phyloP scores from a whole-genome alignment of 495 filamentous ascomycete species.

The Aspergillus biplanus region DNA sequence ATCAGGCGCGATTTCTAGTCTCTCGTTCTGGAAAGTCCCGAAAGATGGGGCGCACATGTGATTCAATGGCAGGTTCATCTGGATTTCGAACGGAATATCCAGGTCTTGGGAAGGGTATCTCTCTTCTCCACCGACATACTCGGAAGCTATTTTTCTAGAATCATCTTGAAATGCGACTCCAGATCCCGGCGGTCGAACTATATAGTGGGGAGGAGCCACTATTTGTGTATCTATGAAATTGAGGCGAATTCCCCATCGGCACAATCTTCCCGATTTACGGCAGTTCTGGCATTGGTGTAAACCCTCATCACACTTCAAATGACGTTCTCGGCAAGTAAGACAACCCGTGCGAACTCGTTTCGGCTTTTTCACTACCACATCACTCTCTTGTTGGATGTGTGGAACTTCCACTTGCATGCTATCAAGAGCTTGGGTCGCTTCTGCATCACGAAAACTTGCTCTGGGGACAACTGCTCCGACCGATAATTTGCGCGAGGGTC shows the following conservation, averaged over 20 bases:
- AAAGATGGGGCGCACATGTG: slow-evolving; percentile 3
- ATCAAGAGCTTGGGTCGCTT: too few relatives aligned
- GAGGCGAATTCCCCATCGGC: slow-evolving; percentile 83
- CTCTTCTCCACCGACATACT: slow-evolving; percentile 82
- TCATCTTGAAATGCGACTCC: slow-evolving; percentile 84
- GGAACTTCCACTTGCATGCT: too few relatives aligned
- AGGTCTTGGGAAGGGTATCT: slow-evolving; percentile 66
- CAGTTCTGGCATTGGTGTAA: slow-evolving; percentile 84
- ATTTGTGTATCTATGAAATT: slow-evolving; percentile 91
- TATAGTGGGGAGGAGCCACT: slow-evolving; percentile 64
- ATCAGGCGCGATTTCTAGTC: slow-evolving; percentile 30
- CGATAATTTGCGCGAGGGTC: too few relatives aligned
- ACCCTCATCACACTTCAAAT: slow-evolving; percentile 84
- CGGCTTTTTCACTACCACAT: slow-evolving; percentile 52
- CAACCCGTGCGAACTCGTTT: slow-evolving; percentile 77
- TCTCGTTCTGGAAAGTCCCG: slow-evolving; percentile 33
- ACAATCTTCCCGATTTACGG: slow-evolving; percentile 80
- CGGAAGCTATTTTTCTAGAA: slow-evolving; percentile 86
- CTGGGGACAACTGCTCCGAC: too few relatives aligned
- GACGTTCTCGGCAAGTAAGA: slow-evolving; percentile 75
- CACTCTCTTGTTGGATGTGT: slow-evolving; percentile 21
- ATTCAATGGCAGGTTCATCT: slow-evolving; percentile 24
- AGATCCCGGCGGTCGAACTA: slow-evolving; percentile 66
- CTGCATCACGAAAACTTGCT: too few relatives aligned
- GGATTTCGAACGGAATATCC: slow-evolving; percentile 34